phyloP scores from a whole-genome alignment of 495 filamentous ascomycete species.

The Talaromyces stipitatus region DNA sequence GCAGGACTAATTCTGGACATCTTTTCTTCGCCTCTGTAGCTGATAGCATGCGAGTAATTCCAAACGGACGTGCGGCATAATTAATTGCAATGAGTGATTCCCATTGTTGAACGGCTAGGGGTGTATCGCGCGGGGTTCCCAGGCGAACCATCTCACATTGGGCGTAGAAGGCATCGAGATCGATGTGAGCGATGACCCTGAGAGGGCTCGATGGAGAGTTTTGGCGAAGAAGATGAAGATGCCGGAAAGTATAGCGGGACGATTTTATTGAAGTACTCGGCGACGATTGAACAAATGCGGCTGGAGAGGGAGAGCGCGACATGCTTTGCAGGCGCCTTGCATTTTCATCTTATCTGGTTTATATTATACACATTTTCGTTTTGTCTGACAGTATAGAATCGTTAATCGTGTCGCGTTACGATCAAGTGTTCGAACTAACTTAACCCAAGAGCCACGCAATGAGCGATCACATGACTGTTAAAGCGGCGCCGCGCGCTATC shows the following conservation, averaged over 20 bases:
- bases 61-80: constrained; percentile 77
- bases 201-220: constrained; percentile 68
- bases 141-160: constrained; percentile 92
- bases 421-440: no score
- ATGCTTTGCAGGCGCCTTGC: constrained; percentile 7
- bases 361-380: background rate
- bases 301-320: constrained; percentile 21
- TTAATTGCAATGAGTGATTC: constrained; percentile 90
- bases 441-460: no score
- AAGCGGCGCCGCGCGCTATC: no score
- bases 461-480: no score
- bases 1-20: constrained; percentile 75
- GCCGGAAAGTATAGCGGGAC: constrained; percentile 77
- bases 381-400: background rate
- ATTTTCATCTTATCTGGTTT: background rate
- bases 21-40: constrained; percentile 78
- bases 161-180: constrained; percentile 97
- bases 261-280: constrained; percentile 33
- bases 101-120: constrained; percentile 80
- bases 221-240: constrained; percentile 66
- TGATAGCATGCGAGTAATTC: constrained; percentile 66
- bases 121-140: constrained; percentile 60
- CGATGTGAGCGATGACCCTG: constrained; percentile 82
- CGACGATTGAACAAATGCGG: constrained; percentile 22
- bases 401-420: background rate